These are phyloP conservation scores for Saccharomycopsis hybrid DNA, from an alignment of 1,139 yeast genomes.

Conservation along the genomic window DNA sequence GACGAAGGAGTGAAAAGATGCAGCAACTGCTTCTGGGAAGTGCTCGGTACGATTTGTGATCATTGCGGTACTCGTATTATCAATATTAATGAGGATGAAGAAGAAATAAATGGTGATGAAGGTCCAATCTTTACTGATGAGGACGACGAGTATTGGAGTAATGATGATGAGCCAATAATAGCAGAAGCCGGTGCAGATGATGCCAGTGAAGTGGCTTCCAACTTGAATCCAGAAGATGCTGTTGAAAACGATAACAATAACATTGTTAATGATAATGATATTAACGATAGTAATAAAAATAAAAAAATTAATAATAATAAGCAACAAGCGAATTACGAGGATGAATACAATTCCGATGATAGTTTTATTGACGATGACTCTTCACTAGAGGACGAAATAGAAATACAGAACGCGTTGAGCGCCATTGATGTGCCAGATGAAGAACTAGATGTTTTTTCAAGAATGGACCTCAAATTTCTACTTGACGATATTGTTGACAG, in stretches of 20 bases:
- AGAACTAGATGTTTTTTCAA: too few species aligned
- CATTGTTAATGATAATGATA: conserved; percentile 29
- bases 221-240: conserved; percentile 27
- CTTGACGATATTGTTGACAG: too few species aligned
- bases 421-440: too few species aligned
- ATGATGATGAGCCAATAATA: conserved; percentile 14
- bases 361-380: background rate
- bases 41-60: conserved; percentile 47
- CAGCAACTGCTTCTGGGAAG: conserved; percentile 80
- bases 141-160: conserved; percentile 1
- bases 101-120: conserved; percentile 15
- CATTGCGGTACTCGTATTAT: conserved; percentile 39
- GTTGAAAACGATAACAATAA: conserved; percentile 28
- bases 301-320: conserved; percentile 29
- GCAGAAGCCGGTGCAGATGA: conserved; percentile 26
- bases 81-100: conserved; percentile 16
- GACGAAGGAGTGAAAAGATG: conserved; percentile 74
- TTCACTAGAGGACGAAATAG: too few species aligned
- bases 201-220: conserved; percentile 24
- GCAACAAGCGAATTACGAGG: conserved; percentile 26
- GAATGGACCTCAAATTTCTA: too few species aligned
- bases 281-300: conserved; percentile 29
- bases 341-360: background rate
- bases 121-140: conserved; percentile 9
- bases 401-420: too few species aligned